These are phyloP conservation scores for Venturia pyrina DNA, from an alignment of 2,329 filamentous ascomycete genomes.

Conservation along the genomic window DNA sequence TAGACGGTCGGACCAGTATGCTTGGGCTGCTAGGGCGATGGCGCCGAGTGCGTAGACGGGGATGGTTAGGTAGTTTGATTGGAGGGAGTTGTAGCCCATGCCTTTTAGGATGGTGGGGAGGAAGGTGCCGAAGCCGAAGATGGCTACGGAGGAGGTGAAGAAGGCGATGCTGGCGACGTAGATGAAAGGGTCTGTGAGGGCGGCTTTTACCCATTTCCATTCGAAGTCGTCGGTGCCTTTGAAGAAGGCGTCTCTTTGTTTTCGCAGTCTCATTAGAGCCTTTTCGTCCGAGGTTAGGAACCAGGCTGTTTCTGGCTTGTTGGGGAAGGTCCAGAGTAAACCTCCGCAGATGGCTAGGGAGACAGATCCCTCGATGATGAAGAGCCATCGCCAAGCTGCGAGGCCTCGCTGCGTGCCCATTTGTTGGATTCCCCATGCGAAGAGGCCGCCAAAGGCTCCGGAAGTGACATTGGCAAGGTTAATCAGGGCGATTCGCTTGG, in stretches of 20 bases:
- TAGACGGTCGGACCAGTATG: slow-evolving; percentile 24
- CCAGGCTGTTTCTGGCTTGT: slow-evolving; percentile 19
- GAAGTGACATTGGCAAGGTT: slow-evolving; percentile 4
- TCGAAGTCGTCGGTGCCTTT: slow-evolving; percentile 23
- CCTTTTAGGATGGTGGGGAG: slow-evolving; percentile 27
- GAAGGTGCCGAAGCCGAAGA: slow-evolving; percentile 26
- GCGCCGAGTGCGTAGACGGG: slow-evolving; percentile 25
- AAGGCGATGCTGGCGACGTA: slow-evolving; percentile 22
- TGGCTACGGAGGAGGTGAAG: slow-evolving; percentile 24
- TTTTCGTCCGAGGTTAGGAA: slow-evolving; percentile 18
- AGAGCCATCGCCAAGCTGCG: slow-evolving; percentile 14
- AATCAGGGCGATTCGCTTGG: neutral
- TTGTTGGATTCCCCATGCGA: slow-evolving; percentile 17
- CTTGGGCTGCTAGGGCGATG: slow-evolving; percentile 18
- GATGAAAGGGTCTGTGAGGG: slow-evolving; percentile 23
- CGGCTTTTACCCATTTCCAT: slow-evolving; percentile 21
- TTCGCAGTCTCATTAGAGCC: slow-evolving; percentile 18
- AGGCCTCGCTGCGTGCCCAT: slow-evolving; percentile 24
- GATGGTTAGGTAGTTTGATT: slow-evolving; percentile 19
- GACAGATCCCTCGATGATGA: slow-evolving; percentile 14
- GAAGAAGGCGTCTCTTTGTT: slow-evolving; percentile 21
- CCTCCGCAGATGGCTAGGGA: slow-evolving; percentile 14
- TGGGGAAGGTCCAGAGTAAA: slow-evolving; percentile 18
- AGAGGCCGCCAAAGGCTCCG: slow-evolving; percentile 11
- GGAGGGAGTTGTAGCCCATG: slow-evolving; percentile 19